These are phyloP conservation scores for Primulina eburnea DNA, from an alignment of 257 asterid species.

Conservation along the genomic window DNA sequence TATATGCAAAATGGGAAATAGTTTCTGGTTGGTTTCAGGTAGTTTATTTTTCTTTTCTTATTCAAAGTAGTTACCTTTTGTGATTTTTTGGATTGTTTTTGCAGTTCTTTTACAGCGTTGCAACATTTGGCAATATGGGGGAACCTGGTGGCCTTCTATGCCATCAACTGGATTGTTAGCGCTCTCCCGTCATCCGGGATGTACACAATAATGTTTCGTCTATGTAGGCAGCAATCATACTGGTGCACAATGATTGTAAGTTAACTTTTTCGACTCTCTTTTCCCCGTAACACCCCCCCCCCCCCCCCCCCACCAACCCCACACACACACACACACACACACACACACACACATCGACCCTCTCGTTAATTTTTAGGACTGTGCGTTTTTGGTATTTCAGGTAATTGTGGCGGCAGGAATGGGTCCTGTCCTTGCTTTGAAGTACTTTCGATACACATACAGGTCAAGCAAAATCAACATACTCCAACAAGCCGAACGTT, in stretches of 20 bases:
- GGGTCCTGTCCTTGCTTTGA: slow-evolving; percentile 89
- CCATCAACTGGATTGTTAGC: slow-evolving; percentile 89
- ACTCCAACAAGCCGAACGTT: slow-evolving; percentile 92
- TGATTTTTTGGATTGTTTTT: slow-evolving; percentile 23
- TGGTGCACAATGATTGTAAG: slow-evolving; percentile 88
- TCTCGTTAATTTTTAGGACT: slow-evolving; percentile 7
- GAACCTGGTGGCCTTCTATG: slow-evolving; percentile 78
- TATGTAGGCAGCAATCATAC: slow-evolving; percentile 85
- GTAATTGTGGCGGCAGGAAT: slow-evolving; percentile 80
- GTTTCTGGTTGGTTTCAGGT: slow-evolving; percentile 14
- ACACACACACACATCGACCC: too few relatives aligned
- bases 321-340: too few relatives aligned
- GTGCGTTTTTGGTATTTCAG: slow-evolving; percentile 40
- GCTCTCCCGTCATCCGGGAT: slow-evolving; percentile 78
- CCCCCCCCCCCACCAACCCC: too few relatives aligned
- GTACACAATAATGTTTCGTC: slow-evolving; percentile 91
- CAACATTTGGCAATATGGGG: slow-evolving; percentile 98
- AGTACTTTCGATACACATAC: slow-evolving; percentile 91
- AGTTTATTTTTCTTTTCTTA: not conserved
- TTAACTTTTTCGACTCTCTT: slow-evolving; percentile 26
- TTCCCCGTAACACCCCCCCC: not conserved
- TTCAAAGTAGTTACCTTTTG: too few relatives aligned
- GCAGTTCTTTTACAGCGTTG: slow-evolving; percentile 81
- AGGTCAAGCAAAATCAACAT: slow-evolving; percentile 89
- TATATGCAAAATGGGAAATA: slow-evolving; percentile 1